These are phyloP conservation scores for Prunus persica DNA, from an alignment of 306 rosid species.

Conservation along the genomic window Prunus_persica_NCBIv2 NC_034013.1:1864001-1864500, in stretches of 20 bases:
- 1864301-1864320: slow-evolving; percentile 87
- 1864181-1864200: slow-evolving; percentile 70
- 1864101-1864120: slow-evolving; percentile 23
- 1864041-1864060: slow-evolving; percentile 97
- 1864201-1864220: slow-evolving; percentile 80
- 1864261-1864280: slow-evolving; percentile 96
- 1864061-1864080: slow-evolving; percentile 81
- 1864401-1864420: slow-evolving; percentile 4
- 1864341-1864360: slow-evolving; percentile 28
- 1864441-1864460: slow-evolving; percentile 7
- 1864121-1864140: background rate
- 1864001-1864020: slow-evolving; percentile 86
- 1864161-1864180: slow-evolving; percentile 71
- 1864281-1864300: slow-evolving; percentile 96
- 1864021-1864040: slow-evolving; percentile 98
- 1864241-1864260: slow-evolving; percentile 99
- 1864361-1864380: slow-evolving; percentile 12
- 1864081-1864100: slow-evolving; percentile 27
- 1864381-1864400: slow-evolving; percentile 16
- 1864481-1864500: slow-evolving; percentile 53
- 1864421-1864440: slow-evolving; percentile 3
- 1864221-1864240: slow-evolving; percentile 97
- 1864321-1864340: slow-evolving; percentile 60
- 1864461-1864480: slow-evolving; percentile 7
- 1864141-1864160: slow-evolving; percentile 24